A percentile compares a stretch with the other conserved stretches of the same genome.
These are phyloP conservation scores for Tulasnella sp. DNA, from an alignment of 768 basidiomycete genomes.

Conservation along the genomic window DNA sequence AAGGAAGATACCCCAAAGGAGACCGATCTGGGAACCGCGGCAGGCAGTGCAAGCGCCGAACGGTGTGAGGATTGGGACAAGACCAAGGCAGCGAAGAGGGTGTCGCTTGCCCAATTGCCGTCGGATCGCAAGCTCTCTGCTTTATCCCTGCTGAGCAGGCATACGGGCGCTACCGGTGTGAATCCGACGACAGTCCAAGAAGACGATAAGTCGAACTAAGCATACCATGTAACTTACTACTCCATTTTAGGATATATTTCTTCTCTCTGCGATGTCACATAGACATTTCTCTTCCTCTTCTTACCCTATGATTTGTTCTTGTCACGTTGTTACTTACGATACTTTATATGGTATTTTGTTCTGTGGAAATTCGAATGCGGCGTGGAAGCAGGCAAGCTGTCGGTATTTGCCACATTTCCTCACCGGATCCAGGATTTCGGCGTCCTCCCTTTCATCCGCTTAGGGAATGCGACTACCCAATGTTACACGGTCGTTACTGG, in stretches of 20 bases:
- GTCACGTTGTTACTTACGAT: slow-evolving; percentile 6
- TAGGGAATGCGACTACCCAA: neutral
- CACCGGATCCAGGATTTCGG: neutral
- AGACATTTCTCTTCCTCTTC: neutral
- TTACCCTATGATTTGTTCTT: slow-evolving; percentile 1
- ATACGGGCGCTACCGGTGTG: neutral
- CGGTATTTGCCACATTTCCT: neutral
- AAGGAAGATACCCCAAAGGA: neutral
- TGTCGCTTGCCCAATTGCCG: slow-evolving; percentile 53
- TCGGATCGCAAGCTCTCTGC: slow-evolving; percentile 20
- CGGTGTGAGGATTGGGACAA: slow-evolving; percentile 87
- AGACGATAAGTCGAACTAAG: neutral
- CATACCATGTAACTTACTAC: neutral
- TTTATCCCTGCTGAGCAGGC: slow-evolving; percentile 16
- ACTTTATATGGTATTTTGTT: slow-evolving; percentile 13
- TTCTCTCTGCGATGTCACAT: neutral
- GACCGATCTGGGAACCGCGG: neutral
- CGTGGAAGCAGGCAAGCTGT: neutral
- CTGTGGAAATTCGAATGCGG: neutral
- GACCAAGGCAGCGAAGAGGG: slow-evolving; percentile 79
- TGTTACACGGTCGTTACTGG: neutral
- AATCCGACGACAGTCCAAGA: neutral
- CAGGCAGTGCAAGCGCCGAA: slow-evolving; percentile 40
- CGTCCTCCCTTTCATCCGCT: neutral
- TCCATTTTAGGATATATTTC: neutral